Base-by-base conservation (phyloP, 1,284 basidiomycete genomes). In the Melampsora americana region DNA sequence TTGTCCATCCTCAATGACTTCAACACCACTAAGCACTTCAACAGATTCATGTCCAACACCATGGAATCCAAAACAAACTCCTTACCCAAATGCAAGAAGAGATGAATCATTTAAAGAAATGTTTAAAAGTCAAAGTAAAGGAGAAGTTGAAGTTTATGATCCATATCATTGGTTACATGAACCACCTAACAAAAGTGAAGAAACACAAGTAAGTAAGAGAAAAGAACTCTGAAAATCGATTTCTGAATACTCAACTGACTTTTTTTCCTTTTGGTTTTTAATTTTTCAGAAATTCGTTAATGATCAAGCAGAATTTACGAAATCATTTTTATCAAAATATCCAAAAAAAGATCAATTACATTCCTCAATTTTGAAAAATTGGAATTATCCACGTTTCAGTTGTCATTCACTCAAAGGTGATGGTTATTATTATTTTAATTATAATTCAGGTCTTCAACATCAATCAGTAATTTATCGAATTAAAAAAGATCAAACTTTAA, bases 91-190 rank as follows among this genome's bases (percentile, higher is more conserved):
- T 11, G 86, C 88, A 42, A 87, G 87, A 72, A 87, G 90, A 71
- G 77, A 72, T 48, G 69, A 72, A 50, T 23, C 48, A 23, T 87
- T 86, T 20, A 87, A 88, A 79, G 87, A 89, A 80, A 84, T 88
- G 69, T 90, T 91, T 82, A 86, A 89, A 81, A 90, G 88, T 82
- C 86, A 87, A 79, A 83, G 83, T 62, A 83, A 85, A 39, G 89
- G 89, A 26, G 80, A 87, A 65, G 88, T 91, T 56, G 83, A 83
- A 61, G 87, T 92, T 0, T 81, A 84, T 2, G 89, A 92, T 82
- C 90, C 90, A 7, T 92, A 92, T 84, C 84, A 87, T 62, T 90
- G 90, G 89, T 85, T 92, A 20, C 90, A 91, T 79, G 14, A 60
- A n/a, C 69, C 59, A 9, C 69, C 69, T 2, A 62, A 64, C n/a